A percentile compares a stretch with the other conserved stretches of the same genome.
Conservation (phyloP, 768 basidiomycete species). For the Asterophora parasitica region DNA sequence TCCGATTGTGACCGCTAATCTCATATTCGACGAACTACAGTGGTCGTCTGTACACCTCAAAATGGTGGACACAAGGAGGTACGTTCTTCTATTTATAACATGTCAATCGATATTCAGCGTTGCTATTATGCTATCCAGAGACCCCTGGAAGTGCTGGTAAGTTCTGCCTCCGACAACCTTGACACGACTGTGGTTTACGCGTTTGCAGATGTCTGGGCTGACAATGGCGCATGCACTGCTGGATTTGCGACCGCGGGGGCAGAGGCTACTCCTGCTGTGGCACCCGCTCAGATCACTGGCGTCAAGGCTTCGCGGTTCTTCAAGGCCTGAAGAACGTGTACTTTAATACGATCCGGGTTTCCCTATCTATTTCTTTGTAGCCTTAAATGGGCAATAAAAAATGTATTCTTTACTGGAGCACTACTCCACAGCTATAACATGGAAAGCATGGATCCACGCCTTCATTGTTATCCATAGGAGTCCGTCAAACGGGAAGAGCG, state of each 20-base stretch:
- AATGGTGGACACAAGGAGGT: constrained; percentile 2
- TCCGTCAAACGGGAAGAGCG: too few relatives aligned
- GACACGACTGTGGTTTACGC: not conserved
- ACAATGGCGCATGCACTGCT: not conserved
- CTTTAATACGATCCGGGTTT: not conserved
- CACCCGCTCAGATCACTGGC: not conserved
- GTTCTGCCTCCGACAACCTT: not conserved
- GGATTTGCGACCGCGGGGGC: not conserved
- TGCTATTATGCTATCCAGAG: not conserved
- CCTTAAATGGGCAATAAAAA: too few relatives aligned
- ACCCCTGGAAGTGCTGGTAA: not conserved
- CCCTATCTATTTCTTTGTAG: too few relatives aligned
- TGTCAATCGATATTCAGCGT: not conserved
- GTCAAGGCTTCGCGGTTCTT: not conserved
- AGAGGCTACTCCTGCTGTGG: not conserved
- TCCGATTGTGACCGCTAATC: not conserved
- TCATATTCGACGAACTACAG: not conserved
- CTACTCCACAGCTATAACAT: too few relatives aligned
- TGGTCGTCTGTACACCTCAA: not conserved
- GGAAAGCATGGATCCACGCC: too few relatives aligned
- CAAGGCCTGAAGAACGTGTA: not conserved
- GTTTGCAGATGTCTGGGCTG: not conserved
- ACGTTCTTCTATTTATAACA: not conserved
- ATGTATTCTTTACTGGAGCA: too few relatives aligned
- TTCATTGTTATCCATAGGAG: too few relatives aligned